phyloP scores from a whole-genome alignment of 495 filamentous ascomycete genomes.

The Penicillium malachiteum region DNA sequence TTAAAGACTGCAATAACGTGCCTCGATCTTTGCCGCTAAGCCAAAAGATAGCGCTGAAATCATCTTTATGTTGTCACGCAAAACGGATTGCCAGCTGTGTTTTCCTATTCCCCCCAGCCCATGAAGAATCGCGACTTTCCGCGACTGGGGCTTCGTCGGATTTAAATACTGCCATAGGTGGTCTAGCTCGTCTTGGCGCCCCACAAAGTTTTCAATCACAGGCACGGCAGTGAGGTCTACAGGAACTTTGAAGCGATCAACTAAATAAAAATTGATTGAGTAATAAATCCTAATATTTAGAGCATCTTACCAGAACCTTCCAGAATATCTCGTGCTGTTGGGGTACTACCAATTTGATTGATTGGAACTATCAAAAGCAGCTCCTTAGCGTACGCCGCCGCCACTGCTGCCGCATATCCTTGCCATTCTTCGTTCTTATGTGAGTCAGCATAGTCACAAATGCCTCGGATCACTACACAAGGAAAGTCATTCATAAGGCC shows the following conservation, averaged over 20 bases:
- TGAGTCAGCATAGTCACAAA: constrained; percentile 43
- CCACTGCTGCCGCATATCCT: no score
- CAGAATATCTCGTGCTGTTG: no score
- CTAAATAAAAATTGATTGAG: constrained; percentile 13
- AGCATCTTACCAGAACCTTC: no score
- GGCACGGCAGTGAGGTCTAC: constrained; percentile 23
- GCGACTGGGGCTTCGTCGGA: constrained; percentile 14
- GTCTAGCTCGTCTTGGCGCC: constrained; percentile 26
- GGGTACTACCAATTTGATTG: no score
- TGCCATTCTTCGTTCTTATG: no score
- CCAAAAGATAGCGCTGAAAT: constrained; percentile 33
- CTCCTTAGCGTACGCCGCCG: no score
- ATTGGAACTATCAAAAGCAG: no score
- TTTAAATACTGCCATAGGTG: constrained; percentile 24
- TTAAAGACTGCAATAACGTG: constrained; percentile 23
- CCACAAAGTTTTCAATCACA: constrained; percentile 28
- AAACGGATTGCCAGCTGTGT: constrained; percentile 43
- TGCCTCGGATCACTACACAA: constrained; percentile 40
- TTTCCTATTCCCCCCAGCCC: constrained; percentile 46
- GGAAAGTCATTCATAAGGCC: constrained; percentile 39
- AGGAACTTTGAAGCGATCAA: constrained; percentile 21
- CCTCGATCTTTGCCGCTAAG: constrained; percentile 25
- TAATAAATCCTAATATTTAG: no score
- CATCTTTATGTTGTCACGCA: constrained; percentile 26
- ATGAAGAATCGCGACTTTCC: constrained; percentile 31